These are phyloP conservation scores for Chlorella variabilis DNA, from an alignment of 163 green algal genomes.

Conservation along the genomic window DNA sequence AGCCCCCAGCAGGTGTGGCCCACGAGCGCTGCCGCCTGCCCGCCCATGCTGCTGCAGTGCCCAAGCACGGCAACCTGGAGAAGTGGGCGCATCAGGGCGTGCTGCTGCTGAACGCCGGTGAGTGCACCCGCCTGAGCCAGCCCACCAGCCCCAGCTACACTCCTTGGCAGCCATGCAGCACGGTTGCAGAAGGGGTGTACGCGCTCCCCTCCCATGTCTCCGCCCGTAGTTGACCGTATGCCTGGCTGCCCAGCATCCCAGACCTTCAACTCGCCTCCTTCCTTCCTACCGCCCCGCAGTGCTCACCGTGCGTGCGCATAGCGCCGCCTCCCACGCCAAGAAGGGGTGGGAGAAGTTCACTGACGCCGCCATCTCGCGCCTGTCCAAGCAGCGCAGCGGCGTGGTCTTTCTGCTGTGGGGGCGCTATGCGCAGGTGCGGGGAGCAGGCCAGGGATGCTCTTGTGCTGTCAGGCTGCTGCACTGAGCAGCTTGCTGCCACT, in stretches of 20 bases:
- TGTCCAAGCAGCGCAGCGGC: slow-evolving; percentile 65
- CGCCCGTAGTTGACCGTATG: too few relatives aligned
- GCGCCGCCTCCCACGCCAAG: slow-evolving; percentile 89
- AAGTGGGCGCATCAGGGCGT: slow-evolving; percentile 84
- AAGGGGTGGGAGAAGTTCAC: slow-evolving; percentile 89
- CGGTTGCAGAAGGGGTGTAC: background rate
- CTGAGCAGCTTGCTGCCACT: background rate
- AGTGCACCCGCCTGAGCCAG: too few relatives aligned
- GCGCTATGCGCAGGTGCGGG: slow-evolving; percentile 74
- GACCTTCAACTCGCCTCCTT: background rate
- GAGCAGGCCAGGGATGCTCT: background rate
- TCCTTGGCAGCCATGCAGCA: slow-evolving; percentile 35
- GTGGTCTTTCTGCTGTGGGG: slow-evolving; percentile 98
- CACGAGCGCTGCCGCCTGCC: too few relatives aligned
- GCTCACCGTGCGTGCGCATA: slow-evolving; percentile 87
- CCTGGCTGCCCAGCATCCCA: too few relatives aligned
- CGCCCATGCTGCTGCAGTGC: too few relatives aligned
- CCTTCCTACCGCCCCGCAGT: slow-evolving; percentile 14
- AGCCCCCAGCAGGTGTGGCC: too few relatives aligned
- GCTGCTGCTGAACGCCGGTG: slow-evolving; percentile 88
- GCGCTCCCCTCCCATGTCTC: too few relatives aligned
- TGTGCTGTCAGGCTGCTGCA: too few relatives aligned
- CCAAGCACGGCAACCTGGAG: slow-evolving; percentile 77
- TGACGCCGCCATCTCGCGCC: slow-evolving; percentile 73
- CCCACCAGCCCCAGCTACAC: too few relatives aligned